Evolutionary conservation across 2,329 filamentous ascomycete genomes (phyloP).

Genomic region (Botrytis medusae): DNA sequence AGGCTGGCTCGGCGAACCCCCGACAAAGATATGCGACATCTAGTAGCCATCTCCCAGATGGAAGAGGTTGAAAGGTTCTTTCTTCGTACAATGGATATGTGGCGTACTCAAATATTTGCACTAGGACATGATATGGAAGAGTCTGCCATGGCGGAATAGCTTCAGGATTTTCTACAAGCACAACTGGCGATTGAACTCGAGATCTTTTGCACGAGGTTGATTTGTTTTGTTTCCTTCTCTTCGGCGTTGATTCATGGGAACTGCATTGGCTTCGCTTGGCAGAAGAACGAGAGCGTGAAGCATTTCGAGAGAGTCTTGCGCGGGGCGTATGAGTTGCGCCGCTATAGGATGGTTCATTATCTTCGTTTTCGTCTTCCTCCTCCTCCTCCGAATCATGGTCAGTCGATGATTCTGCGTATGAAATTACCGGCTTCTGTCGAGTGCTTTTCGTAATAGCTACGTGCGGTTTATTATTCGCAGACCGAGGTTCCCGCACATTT

Average conservation of each 20-base stretch:
- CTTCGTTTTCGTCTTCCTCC: slow-evolving; percentile 18
- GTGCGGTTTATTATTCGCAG: slow-evolving; percentile 23
- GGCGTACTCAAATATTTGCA: slow-evolving; percentile 68
- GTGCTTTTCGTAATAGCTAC: slow-evolving; percentile 25
- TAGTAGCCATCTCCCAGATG: slow-evolving; percentile 61
- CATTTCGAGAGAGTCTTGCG: background rate
- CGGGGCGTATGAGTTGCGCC: background rate
- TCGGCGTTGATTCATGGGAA: slow-evolving; percentile 24
- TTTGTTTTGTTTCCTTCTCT: slow-evolving; percentile 29
- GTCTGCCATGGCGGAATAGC: slow-evolving; percentile 57
- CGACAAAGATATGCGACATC: slow-evolving; percentile 62
- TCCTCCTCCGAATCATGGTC: slow-evolving; percentile 22
- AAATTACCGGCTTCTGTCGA: slow-evolving; percentile 32
- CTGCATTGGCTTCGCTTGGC: slow-evolving; percentile 18
- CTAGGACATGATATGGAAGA: slow-evolving; percentile 67
- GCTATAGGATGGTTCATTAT: background rate
- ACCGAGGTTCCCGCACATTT: slow-evolving; percentile 11
- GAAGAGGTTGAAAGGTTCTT: slow-evolving; percentile 45
- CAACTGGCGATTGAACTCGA: background rate
- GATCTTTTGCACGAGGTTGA: slow-evolving; percentile 19
- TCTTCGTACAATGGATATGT: slow-evolving; percentile 53
- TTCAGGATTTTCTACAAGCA: slow-evolving; percentile 29
- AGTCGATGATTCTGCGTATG: slow-evolving; percentile 34
- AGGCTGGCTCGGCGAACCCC: slow-evolving; percentile 67
- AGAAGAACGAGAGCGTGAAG: slow-evolving; percentile 10